Percentiles rank a stretch among this genome's conserved stretches.
These are phyloP conservation scores for Skeletonema grethae DNA, from an alignment of 108 stramenopile genomes.

Conservation along the genomic window DNA sequence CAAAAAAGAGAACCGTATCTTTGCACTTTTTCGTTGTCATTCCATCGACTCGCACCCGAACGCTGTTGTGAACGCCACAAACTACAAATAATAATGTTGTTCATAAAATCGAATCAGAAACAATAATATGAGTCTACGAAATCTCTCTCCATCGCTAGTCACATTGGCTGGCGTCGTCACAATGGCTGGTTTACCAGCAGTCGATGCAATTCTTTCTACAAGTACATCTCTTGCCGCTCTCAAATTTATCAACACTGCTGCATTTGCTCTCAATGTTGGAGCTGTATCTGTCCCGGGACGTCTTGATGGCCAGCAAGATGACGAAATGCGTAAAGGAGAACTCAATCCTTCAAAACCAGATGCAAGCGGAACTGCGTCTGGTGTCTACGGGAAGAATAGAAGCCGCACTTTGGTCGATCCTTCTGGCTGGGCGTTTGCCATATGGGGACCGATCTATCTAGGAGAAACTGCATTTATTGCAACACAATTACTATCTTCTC, in stretches of 20 bases:
- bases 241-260: slow-evolving; percentile 45
- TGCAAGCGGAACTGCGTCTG: slow-evolving; percentile 7
- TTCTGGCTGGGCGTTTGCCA: slow-evolving; percentile 76
- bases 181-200: slow-evolving; percentile 43
- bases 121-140: slow-evolving; percentile 32
- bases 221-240: slow-evolving; percentile 29
- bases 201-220: slow-evolving; percentile 38
- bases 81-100: not conserved
- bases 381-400: slow-evolving; percentile 16
- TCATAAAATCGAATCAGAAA: not conserved
- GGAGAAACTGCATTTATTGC: slow-evolving; percentile 62
- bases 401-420: slow-evolving; percentile 62
- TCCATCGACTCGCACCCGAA: too few relatives aligned
- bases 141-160: slow-evolving; percentile 53
- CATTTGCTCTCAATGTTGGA: slow-evolving; percentile 51
- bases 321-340: slow-evolving; percentile 37
- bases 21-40: too few relatives aligned
- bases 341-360: slow-evolving; percentile 36
- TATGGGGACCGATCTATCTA: slow-evolving; percentile 80
- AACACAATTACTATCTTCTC: slow-evolving; percentile 43
- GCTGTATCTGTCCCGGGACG: slow-evolving; percentile 66
- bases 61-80: too few relatives aligned
- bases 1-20: too few relatives aligned
- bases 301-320: slow-evolving; percentile 59
- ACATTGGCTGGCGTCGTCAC: slow-evolving; percentile 46